A percentile compares a stretch with the other conserved stretches of the same genome.
Conservation (phyloP, 2,329 filamentous ascomycete genomes). For the Fusarium citri region DNA sequence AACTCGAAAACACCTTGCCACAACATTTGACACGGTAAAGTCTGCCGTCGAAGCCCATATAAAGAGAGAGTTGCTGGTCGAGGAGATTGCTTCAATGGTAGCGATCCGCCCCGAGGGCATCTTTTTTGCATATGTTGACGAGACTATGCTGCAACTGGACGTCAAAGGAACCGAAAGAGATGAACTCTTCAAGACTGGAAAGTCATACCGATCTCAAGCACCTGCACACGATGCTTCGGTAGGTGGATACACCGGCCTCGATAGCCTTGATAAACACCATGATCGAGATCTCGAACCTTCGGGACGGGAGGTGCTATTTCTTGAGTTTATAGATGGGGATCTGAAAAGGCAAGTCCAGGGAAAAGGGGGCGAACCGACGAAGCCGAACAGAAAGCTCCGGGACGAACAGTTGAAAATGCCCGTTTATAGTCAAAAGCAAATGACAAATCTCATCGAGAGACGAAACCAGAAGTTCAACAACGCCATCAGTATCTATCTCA, state of each 20-base stretch:
- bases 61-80: conserved; percentile 74
- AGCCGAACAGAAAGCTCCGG: conserved; percentile 73
- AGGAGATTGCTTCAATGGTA: conserved; percentile 86
- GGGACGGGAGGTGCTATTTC: conserved; percentile 79
- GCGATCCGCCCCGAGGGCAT: conserved; percentile 81
- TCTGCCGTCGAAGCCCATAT: conserved; percentile 86
- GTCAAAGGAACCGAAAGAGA: conserved; percentile 75
- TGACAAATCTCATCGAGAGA: conserved; percentile 89
- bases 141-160: conserved; percentile 83
- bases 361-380: conserved; percentile 77
- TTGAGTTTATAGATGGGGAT: conserved; percentile 94
- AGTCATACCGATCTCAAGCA: conserved; percentile 61
- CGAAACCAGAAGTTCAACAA: conserved; percentile 85
- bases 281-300: conserved; percentile 34
- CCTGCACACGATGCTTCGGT: conserved; percentile 67
- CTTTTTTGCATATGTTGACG: conserved; percentile 87
- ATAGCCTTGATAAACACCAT: conserved; percentile 53
- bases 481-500: conserved; percentile 82
- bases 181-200: conserved; percentile 66
- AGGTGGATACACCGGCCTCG: conserved; percentile 64
- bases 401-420: conserved; percentile 91
- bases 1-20: conserved; percentile 90
- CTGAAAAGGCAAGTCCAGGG: conserved; percentile 82
- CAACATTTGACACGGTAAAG: conserved; percentile 90
- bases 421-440: conserved; percentile 91